Base-by-base conservation (phyloP, 805 yeast species). In the Ogataea kodamae region DNA sequence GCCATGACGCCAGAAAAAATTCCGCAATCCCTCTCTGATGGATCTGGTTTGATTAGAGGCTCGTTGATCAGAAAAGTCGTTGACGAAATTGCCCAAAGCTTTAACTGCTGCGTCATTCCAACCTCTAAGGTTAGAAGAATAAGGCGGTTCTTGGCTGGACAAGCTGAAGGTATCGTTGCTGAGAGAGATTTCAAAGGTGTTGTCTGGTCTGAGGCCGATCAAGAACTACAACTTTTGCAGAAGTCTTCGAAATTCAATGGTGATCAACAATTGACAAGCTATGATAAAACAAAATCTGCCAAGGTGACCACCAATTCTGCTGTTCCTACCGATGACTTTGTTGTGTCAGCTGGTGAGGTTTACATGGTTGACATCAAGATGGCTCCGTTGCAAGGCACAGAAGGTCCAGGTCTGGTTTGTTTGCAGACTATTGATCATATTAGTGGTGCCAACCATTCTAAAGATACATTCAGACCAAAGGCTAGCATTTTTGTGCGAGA, bases 131-230 rank as follows among this genome's bases (percentile, higher is more conserved):
- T 92, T 25, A 81, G 98, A 65, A 76, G 96, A 59, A 72, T 89
- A 38, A 76, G 96, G 67, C 76, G 97, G 55, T 92, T 90, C 52
- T 74, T 92, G 54, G 95, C 95, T 23, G 98, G 98, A 34, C 98
- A 92, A 68, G 81, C 89, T 39, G 95, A 87, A 55, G 92, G 88
- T 56, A 68, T 88, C 35, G 92, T 88, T 45, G 90, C 89, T 22
- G 98, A 90, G 65, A 74, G 79, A 54, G 96, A 86, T 46, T 85
- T 83, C 64, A 89, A 90, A 62, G 96, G 96, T 55, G 94, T 89
- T 35, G 82, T 74, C 17, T 84, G 94, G 94, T 72, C 81, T 34
- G 95, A 84, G 63, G 69, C 79, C 22, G 83, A 83, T 59, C 92
- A 83, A 62, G 95, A 84, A 63, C 67, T 68, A 22, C 54, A 57